phyloP scores from a whole-genome alignment of 345 rosid species.

The Bruguiera sexangula region DNA sequence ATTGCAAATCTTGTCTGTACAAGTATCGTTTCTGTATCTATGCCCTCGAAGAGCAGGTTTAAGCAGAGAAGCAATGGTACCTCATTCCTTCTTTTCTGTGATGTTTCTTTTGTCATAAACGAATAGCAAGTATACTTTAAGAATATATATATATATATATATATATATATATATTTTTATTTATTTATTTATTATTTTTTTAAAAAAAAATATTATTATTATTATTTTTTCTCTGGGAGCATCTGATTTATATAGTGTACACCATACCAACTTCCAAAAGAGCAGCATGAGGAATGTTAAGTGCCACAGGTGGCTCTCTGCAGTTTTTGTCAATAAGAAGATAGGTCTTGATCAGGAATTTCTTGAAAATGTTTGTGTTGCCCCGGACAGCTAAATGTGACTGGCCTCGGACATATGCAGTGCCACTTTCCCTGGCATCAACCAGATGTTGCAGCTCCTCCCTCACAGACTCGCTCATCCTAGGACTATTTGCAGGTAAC shows the following conservation, averaged over 20 bases:
- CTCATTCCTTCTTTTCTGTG: no score
- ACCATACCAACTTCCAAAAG: constrained; percentile 49
- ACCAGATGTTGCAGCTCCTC: constrained; percentile 47
- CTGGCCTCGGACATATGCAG: constrained; percentile 55
- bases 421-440: constrained; percentile 57
- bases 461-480: constrained; percentile 24
- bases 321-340: constrained; percentile 36
- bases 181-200: no score
- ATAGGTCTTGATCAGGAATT: constrained; percentile 33
- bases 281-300: constrained; percentile 56
- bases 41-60: no score
- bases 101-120: no score
- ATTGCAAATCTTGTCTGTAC: no score
- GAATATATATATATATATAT: background rate
- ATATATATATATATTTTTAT: no score
- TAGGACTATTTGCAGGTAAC: constrained; percentile 34
- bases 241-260: constrained; percentile 22
- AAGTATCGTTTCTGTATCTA: no score
- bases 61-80: no score
- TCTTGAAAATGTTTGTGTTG: constrained; percentile 30
- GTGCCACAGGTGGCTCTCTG: constrained; percentile 33
- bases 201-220: no score
- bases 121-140: no score
- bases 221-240: background rate
- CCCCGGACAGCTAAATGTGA: constrained; percentile 37